Evolutionary conservation across 2,329 filamentous ascomycete genomes (phyloP), one percentile per base, ranked within the genome.

Genomic region (Fusarium circinatum): DNA sequence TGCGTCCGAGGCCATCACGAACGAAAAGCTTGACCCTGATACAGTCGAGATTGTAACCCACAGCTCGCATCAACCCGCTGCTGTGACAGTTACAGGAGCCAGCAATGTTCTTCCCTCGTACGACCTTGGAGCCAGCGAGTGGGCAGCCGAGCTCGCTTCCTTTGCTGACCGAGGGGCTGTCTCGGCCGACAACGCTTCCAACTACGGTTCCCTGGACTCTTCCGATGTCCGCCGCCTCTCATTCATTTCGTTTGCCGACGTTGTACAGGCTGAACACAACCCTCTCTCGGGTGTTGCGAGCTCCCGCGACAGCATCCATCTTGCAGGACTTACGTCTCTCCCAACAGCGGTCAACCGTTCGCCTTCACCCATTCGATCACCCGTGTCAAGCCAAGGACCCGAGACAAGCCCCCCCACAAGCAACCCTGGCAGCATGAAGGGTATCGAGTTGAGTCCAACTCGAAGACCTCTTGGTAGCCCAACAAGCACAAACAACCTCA

Each of bases 161-260:
- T 86, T 90, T 78, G 84, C 86, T 11, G 85, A 86, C 64, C 83
- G 83, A 54, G 86, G 80, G 55, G 77, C 78, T 69, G 79, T 79
- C 42, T 78, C 78, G 52, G 82, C 90, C 47, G 93, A 96, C 74
- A 86, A 87, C 32, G 90, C 90, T 4, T 93, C 92, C 65, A 94
- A 91, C 79, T 96, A 96, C 81, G 94, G 92, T 38, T 90, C 92
- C 51, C 85, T 96, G 70, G 95, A 98, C 32, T 83, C 82, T 14
- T 88, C 90, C 52, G 95, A 98, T 78, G 89, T 97, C 24, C 91
- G 94, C 51, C 91, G 96, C 28, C 84, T 98, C 71, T 96, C 93
- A 81, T 98, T 98, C 84, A 97, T 98, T 80, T 98, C 95, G 13
- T 98, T 98, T 82, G 95, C 96, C 70, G 96, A 98, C 78, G 94